Evolutionary conservation across 139 green algal species (phyloP), one percentile per base, ranked within the genome.

Genomic region (Auxenochlorella pyrenoidosa): DNA sequence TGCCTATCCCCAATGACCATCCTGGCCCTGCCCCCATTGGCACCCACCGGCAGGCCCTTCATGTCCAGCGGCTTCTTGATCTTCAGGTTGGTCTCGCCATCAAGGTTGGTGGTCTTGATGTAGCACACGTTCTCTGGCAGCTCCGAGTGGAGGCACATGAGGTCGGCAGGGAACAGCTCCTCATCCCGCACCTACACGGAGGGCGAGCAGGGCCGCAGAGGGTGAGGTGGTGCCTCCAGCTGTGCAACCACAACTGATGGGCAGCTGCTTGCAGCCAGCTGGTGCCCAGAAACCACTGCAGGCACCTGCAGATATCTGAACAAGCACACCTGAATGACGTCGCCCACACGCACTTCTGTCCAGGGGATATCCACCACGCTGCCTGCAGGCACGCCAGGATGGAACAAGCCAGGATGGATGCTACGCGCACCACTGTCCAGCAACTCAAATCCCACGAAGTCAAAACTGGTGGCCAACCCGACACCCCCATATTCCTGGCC

Each of bases 21-120:
- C 47, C 47, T 54, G 47, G 47, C 47, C 47, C 54, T 24, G 54
- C 34, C 70, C 65, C 65, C 28, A 16, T 5, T 19, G 22, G n/a
- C 76, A 13, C 87, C 68, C 32, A 86, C 72, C 43, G 38, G 77
- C 68, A 88, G 59, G 36, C 86, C 92, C 86, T 89, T 88, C 3
- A 92, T 13, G 86, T 95, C 90, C 4, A 94, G 34, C 30, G 93
- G 93, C 66, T 91, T 88, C 60, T 91, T 88, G 60, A 98, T 95
- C 92, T 99, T 99, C 13, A 99, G 93, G 91, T 99, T 99, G 44
- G 94, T 98, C 85, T 99, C 97, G 71, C 95, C 95, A 76, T 98
- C 95, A 63, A 98, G 90, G 82, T 98, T 98, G 75, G 92, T 95
- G 22, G 95, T 98, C 88, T 90, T 90, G 68, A 96, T 90, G 86